Percentiles rank a stretch among this genome's conserved stretches.
These are phyloP conservation scores for Coccomyxa subellipsoidea DNA, from an alignment of 163 green algal species.

Conservation along the genomic window DNA sequence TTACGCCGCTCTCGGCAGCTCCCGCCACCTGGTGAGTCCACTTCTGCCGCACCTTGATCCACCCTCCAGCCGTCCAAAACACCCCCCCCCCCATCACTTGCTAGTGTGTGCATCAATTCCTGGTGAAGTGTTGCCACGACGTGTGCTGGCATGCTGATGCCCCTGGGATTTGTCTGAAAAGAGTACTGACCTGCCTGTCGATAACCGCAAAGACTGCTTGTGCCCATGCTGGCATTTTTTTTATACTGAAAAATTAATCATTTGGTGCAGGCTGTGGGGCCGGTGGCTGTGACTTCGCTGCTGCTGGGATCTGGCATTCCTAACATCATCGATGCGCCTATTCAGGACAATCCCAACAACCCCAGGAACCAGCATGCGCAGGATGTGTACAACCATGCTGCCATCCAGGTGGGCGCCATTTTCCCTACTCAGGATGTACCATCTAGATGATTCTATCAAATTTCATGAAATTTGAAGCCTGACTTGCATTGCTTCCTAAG, in stretches of 20 bases:
- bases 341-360: constrained; percentile 34
- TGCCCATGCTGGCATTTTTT: no score
- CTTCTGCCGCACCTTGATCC: neutral
- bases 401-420: constrained; percentile 48
- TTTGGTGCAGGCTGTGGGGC: constrained; percentile 63
- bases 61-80: neutral
- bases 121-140: no score
- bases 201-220: no score
- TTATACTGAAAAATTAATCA: no score
- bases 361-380: constrained; percentile 34
- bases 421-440: no score
- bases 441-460: no score
- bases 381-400: constrained; percentile 40
- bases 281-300: constrained; percentile 80
- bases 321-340: constrained; percentile 34
- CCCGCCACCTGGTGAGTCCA: constrained; percentile 58
- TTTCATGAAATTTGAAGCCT: no score
- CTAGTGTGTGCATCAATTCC: no score
- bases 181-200: no score
- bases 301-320: constrained; percentile 54
- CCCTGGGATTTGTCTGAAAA: no score
- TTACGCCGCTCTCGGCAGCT: constrained; percentile 72
- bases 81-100: neutral
- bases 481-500: no score
- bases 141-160: no score